Conservation (phyloP, 495 filamentous ascomycete species). For the Podospora bellae-mahoneyi region DNA sequence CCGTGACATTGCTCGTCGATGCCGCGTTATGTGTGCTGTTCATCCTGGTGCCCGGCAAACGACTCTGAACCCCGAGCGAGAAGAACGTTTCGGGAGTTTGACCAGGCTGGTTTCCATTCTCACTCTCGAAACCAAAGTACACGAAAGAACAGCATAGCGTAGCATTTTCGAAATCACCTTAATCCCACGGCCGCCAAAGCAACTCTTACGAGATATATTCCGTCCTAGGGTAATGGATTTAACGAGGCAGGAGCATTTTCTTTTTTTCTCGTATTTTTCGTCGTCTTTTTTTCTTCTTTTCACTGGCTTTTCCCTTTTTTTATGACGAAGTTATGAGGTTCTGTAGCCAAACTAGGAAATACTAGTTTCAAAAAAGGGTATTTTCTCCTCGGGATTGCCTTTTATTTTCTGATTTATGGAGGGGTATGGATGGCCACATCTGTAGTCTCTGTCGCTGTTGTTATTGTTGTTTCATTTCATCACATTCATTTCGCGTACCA, state of each 20-base stretch:
- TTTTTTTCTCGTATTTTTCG: background rate
- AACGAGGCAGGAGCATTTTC: background rate
- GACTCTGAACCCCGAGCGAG: constrained; percentile 51
- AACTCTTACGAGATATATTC: background rate
- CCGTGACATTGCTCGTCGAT: constrained; percentile 68
- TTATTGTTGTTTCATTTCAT: background rate
- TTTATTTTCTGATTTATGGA: background rate
- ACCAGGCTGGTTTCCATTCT: constrained; percentile 1
- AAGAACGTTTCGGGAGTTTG: background rate
- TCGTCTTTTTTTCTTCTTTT: background rate
- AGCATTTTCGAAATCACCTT: background rate
- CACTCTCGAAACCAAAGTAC: background rate
- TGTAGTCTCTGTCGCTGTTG: background rate
- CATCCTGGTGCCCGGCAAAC: constrained; percentile 87
- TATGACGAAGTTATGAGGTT: background rate
- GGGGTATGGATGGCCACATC: background rate
- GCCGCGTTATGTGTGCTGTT: constrained; percentile 76
- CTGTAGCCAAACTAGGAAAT: background rate
- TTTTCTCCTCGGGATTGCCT: background rate
- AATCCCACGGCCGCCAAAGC: background rate
- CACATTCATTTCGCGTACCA: background rate
- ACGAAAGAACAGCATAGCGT: background rate
- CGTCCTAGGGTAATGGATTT: background rate
- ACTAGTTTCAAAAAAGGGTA: background rate
- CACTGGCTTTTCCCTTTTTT: background rate